phyloP scores from a whole-genome alignment of 2,329 filamentous ascomycete genomes.

The Fonsecaea monophora region DNA sequence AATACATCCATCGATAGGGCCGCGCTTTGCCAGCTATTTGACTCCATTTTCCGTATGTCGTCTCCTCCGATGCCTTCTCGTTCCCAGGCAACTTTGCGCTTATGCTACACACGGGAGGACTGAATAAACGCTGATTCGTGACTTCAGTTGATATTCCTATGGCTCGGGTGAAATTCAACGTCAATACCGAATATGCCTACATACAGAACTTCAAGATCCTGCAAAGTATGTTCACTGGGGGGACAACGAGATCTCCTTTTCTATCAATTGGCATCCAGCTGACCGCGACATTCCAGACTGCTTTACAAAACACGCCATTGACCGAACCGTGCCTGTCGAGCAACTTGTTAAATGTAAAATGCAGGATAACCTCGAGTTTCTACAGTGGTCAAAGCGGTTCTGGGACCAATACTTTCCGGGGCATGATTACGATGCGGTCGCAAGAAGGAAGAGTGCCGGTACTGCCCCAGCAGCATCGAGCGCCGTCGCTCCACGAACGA shows the following conservation, averaged over 20 bases:
- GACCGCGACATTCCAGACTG: constrained; percentile 58
- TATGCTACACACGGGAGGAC: not conserved
- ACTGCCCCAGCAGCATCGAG: constrained; percentile 62
- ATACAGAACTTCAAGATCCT: constrained; percentile 98
- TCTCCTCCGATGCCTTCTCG: not conserved
- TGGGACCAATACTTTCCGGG: constrained; percentile 99
- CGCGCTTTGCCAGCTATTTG: constrained; percentile 94
- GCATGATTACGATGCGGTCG: constrained; percentile 91
- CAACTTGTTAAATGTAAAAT: constrained; percentile 96
- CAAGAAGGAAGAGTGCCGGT: constrained; percentile 78
- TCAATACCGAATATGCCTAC: constrained; percentile 95
- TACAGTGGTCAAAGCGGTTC: constrained; percentile 95
- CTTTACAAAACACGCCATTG: constrained; percentile 85
- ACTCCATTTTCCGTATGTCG: constrained; percentile 85
- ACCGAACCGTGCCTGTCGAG: constrained; percentile 88
- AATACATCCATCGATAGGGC: constrained; percentile 47
- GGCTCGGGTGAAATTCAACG: constrained; percentile 97
- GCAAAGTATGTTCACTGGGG: constrained; percentile 72
- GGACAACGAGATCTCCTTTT: not conserved
- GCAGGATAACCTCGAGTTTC: constrained; percentile 99
- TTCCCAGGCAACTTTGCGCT: not conserved
- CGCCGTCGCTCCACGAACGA: constrained; percentile 48
- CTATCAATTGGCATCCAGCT: constrained; percentile 17
- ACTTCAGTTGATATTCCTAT: constrained; percentile 81
- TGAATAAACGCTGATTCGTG: constrained; percentile 20